Percentiles rank a stretch among this genome's conserved stretches.
Conservation (phyloP, 495 filamentous ascomycete genomes). For the Tirmania nivea region DNA sequence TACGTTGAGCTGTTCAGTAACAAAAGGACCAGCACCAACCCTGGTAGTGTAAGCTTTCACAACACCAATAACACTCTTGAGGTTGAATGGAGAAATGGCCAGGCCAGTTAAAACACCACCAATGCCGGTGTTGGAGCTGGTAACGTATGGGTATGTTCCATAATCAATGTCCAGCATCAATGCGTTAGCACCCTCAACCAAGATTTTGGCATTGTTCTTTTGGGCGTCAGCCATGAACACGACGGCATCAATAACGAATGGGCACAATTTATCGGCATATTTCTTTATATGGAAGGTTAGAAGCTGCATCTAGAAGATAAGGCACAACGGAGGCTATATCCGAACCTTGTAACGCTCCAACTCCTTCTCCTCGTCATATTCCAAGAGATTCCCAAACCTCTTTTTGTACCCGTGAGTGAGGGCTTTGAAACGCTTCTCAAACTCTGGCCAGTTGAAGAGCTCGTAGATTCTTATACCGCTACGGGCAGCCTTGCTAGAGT, state of each 20-base stretch:
- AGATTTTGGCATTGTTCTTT: slow-evolving; percentile 38
- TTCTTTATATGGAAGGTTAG: slow-evolving; percentile 21
- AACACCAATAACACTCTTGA: slow-evolving; percentile 55
- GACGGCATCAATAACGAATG: slow-evolving; percentile 48
- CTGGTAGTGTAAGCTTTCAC: slow-evolving; percentile 66
- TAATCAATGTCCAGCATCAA: slow-evolving; percentile 57
- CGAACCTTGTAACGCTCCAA: slow-evolving; percentile 40
- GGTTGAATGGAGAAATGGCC: slow-evolving; percentile 29
- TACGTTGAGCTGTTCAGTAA: slow-evolving; percentile 52
- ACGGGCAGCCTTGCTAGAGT: slow-evolving; percentile 59
- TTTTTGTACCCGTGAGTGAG: slow-evolving; percentile 46
- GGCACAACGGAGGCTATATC: neutral
- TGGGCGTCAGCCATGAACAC: slow-evolving; percentile 34
- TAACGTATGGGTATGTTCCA: slow-evolving; percentile 73
- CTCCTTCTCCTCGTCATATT: slow-evolving; percentile 53
- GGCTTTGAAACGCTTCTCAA: slow-evolving; percentile 49
- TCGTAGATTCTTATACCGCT: slow-evolving; percentile 55
- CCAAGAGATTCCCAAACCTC: slow-evolving; percentile 47
- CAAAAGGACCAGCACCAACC: slow-evolving; percentile 65
- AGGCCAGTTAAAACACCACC: slow-evolving; percentile 62
- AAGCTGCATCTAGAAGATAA: neutral
- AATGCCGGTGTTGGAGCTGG: slow-evolving; percentile 51
- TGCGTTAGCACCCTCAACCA: slow-evolving; percentile 83
- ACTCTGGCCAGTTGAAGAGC: slow-evolving; percentile 47
- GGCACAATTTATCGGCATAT: slow-evolving; percentile 43